Base-by-base conservation (phyloP, 305 asterid genomes). In the Fraxinus nigra region DNA sequence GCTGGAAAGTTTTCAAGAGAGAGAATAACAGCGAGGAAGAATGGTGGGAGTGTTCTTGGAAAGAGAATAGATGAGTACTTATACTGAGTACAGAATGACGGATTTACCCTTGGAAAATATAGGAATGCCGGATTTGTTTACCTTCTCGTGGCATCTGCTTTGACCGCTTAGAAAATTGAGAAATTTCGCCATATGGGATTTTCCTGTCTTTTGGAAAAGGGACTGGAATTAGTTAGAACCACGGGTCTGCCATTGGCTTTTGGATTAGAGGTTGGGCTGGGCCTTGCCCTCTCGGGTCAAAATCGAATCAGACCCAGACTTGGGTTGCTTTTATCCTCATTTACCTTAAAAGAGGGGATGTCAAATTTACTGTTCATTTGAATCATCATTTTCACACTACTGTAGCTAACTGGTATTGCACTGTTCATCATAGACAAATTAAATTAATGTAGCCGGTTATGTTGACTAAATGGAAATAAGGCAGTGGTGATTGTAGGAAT, bases 111-210 rank as follows among this genome's bases (percentile, higher is more conserved):
- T 80, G 80, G 0, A 16, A n/a, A 84, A 77, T 43, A 18, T 2
- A 0, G 67, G 65, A 91, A 91, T 88, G 77, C 82, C 94, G 83
- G 93, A 89, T 89, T 91, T 90, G 88, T 87, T 13, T 43, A 32
- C 78, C 88, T 80, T 86, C 89, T 85, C 70, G 86, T 82, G 86
- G 94, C 90, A 85, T 91, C 89, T 82, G 85, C 82, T 87, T 91
- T 93, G 89, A 93, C 94, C 85, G 85, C 87, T 84, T 81, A 72
- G 84, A 85, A 72, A 89, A 14, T 11, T 78, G 82, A 37, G 85
- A 85, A 80, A 79, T 72, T 85, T 80, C 78, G 80, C 84, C 83
- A 81, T 61, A 38, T 61, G 82, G 85, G 24, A 59, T 79, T 86
- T 70, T 74, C 59, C 72, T 59, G 70, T 72, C 75, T 48, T 63